Evolutionary conservation across 345 rosid species (phyloP).

Genomic region (Stellera chamaejasme): DNA sequence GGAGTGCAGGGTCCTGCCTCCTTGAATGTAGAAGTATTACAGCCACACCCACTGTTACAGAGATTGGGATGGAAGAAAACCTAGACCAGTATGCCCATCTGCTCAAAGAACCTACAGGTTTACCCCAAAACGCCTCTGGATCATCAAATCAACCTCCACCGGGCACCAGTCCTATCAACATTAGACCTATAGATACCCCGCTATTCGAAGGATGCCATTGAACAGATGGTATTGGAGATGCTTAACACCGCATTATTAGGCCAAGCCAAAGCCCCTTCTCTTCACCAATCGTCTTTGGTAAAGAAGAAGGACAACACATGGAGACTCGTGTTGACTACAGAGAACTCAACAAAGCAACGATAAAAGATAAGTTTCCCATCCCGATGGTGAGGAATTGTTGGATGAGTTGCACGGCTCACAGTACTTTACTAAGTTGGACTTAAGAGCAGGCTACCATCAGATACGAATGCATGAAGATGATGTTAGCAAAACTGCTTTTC

Average conservation of each 20-base stretch:
- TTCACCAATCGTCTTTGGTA: neutral
- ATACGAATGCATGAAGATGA: neutral
- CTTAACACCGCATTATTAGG: neutral
- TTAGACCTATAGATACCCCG: neutral
- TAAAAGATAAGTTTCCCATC: conserved; percentile 10
- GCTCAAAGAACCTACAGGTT: too few relatives aligned
- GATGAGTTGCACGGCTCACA: neutral
- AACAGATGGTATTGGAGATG: neutral
- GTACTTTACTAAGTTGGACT: neutral
- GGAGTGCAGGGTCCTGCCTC: too few relatives aligned
- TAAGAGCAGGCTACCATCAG: neutral
- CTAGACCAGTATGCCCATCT: too few relatives aligned
- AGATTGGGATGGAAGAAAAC: too few relatives aligned
- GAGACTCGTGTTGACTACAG: neutral
- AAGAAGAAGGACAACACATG: neutral
- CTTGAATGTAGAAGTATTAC: too few relatives aligned
- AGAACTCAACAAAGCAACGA: neutral
- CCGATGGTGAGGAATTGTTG: neutral
- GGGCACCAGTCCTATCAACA: neutral
- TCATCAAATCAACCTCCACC: too few relatives aligned
- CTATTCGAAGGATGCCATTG: neutral
- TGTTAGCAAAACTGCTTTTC: neutral
- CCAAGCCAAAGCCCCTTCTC: neutral
- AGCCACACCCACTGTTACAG: too few relatives aligned
- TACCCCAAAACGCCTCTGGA: too few relatives aligned